Conservation (phyloP, 257 asterid species). For the Capsicum baccatum region DNA sequence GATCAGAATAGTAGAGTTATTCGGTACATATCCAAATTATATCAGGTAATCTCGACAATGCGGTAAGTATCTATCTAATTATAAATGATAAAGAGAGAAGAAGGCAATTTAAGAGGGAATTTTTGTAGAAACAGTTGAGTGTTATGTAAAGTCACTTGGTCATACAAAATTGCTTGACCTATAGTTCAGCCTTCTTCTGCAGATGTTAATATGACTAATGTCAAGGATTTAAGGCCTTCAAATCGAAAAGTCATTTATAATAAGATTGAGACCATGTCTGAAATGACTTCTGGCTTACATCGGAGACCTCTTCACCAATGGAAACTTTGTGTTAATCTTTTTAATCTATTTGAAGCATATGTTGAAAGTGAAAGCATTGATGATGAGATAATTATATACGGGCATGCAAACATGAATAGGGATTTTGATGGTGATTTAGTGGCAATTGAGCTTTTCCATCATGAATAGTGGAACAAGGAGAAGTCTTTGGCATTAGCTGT, state of each 20-base stretch:
- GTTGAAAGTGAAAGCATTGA: no score
- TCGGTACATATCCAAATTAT: slow-evolving; percentile 88
- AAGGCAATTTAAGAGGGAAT: slow-evolving; percentile 82
- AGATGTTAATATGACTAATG: slow-evolving; percentile 80
- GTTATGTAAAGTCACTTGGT: slow-evolving; percentile 85
- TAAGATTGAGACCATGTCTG: slow-evolving; percentile 29
- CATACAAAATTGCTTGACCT: slow-evolving; percentile 85
- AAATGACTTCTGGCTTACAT: no score
- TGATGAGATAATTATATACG: no score
- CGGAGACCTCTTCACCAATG: no score
- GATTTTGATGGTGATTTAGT: no score
- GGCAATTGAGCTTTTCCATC: no score
- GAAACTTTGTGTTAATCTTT: no score
- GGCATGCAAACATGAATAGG: no score
- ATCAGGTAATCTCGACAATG: slow-evolving; percentile 80
- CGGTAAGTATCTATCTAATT: slow-evolving; percentile 63
- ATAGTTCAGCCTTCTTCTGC: slow-evolving; percentile 75
- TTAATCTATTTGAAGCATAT: no score
- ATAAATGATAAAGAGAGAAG: slow-evolving; percentile 88
- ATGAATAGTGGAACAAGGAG: no score
- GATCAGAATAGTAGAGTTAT: slow-evolving; percentile 97
- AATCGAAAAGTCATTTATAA: slow-evolving; percentile 81
- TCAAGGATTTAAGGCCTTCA: slow-evolving; percentile 84
- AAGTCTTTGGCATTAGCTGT: no score
- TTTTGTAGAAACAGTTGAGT: slow-evolving; percentile 89